Evolutionary conservation across 169 alveolate genomes (phyloP), one percentile per base, ranked within the genome.

Genomic region (Cyclospora cayetanensis): DNA sequence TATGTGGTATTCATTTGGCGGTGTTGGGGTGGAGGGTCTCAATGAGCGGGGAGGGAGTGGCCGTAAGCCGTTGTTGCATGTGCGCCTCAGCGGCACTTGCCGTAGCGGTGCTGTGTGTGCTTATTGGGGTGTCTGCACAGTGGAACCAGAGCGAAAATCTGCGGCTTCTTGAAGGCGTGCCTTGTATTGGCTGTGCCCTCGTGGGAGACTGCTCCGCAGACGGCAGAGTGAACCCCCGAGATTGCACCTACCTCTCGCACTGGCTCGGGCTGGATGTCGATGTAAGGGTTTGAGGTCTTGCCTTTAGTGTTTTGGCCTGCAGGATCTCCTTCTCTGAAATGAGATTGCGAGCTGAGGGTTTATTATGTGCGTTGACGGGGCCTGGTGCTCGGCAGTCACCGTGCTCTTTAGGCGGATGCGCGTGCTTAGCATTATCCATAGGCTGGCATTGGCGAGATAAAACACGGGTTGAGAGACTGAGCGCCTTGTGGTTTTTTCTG

Each of bases 261-360:
- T 89, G 93, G 93, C 89, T 89, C 31, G 93, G 93, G 15, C 93
- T 89, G 7, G 93, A 89, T 46, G 84, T 55, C 20, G 93, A 89
- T 46, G 93, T 89, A 53, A 68, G 92, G 74, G 74, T 29, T 31
- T n/a, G 12, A 31, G 18, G 27, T 60, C 31, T 15, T 20, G 72
- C 35, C 35, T 60, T 60, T 60, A 31, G 34, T 15, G 72, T 1
- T n/a, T 60, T 12, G 72, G 72, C 35, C 31, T 60, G 72, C n/a
- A 60, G 72, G 34, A n/a, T n/a, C n/a, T n/a, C n/a, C n/a, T n/a
- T n/a, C n/a, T n/a, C n/a, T n/a, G n/a, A n/a, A n/a, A n/a, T n/a
- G n/a, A n/a, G n/a, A n/a, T n/a, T n/a, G n/a, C n/a, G n/a, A n/a
- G n/a, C n/a, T n/a, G n/a, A n/a, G n/a, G n/a, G n/a, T n/a, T n/a